Base-by-base conservation (phyloP, 768 basidiomycete genomes). In the Pulveroboletus sp. region DNA sequence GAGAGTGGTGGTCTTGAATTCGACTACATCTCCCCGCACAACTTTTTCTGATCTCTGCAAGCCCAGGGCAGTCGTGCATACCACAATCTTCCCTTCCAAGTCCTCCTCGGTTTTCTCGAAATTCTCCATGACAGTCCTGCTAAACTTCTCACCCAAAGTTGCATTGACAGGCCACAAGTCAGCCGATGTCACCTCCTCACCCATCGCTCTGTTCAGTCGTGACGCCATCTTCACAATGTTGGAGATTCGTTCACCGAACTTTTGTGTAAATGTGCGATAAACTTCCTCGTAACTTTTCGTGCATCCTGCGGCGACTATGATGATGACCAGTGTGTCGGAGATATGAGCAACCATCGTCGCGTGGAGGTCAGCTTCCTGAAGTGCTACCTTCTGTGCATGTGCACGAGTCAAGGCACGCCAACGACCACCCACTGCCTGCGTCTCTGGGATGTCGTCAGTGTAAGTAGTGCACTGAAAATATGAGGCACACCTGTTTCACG, bases 11-110 rank as follows among this genome's bases (percentile, higher is more conserved):
- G 72, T 74, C 35, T 76, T 71, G 79, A 76, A 81, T 35, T 75
- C 72, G n/a, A 71, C 73, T 5, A 57, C 57, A 31, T 67, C 67
- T 10, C 71, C 76, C n/a, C 70, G 59, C 15, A 55, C 57, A 17
- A 67, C 46, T 47, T 66, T 73, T 41, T 71, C 71, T 8, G 67
- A 66, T 48, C 71, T 60, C 40, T 69, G 65, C 31, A 83, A 66
- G 3, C 81, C 82, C 4, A 83, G 69, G 43, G 81, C 77, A 17
- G 76, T 81, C 40, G 81, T 81, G 56, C 82, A 82, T 17, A 83
- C 57, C 5, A 82, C 70, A 9, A 54, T 51, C 46, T 60, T 56
- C 7, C 54, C 61, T 6, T 52, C 50, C 12, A 43, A 54, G 15
- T 42, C 50, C 0, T 51, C 55, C 0, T 32, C 53, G 27, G 31